A percentile compares a stretch with the other conserved stretches of the same genome.
Conservation (phyloP, 2,329 filamentous ascomycete species). For the Exophiala bonariae region DNA sequence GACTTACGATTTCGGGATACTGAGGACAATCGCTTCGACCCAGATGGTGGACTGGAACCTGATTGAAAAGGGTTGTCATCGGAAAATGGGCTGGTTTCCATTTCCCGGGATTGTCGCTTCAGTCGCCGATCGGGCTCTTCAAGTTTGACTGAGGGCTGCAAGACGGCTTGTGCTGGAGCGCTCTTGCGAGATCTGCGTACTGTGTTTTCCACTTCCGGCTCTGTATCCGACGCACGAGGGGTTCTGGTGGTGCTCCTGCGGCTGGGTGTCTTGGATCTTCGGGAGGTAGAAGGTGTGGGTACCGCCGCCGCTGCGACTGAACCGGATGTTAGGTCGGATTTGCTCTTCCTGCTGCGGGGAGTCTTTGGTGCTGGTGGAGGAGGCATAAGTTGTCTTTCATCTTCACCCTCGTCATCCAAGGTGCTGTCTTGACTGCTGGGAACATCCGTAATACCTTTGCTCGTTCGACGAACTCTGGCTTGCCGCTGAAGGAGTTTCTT, state of each 20-base stretch:
- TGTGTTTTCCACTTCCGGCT: conserved; percentile 48
- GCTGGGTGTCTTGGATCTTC: conserved; percentile 55
- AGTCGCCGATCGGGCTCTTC: conserved; percentile 39
- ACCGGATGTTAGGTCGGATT: conserved; percentile 36
- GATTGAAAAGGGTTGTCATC: conserved; percentile 93
- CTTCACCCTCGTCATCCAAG: conserved; percentile 61
- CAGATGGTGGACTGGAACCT: conserved; percentile 67
- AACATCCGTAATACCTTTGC: conserved; percentile 75
- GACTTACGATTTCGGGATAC: conserved; percentile 46
- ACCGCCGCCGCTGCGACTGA: conserved; percentile 35
- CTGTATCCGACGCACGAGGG: conserved; percentile 54
- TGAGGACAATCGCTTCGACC: conserved; percentile 49
- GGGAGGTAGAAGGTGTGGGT: conserved; percentile 41
- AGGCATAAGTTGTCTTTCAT: conserved; percentile 41
- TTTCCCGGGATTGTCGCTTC: conserved; percentile 47
- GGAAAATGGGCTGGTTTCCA: conserved; percentile 68
- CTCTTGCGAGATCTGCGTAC: conserved; percentile 54
- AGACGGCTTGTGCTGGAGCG: conserved; percentile 35
- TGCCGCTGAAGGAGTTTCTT: conserved; percentile 73
- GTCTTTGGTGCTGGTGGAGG: conserved; percentile 52
- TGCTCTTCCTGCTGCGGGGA: conserved; percentile 45
- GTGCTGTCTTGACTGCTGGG: conserved; percentile 66
- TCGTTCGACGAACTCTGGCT: conserved; percentile 79
- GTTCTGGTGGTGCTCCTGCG: conserved; percentile 54
- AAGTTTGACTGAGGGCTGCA: conserved; percentile 32